Base-by-base conservation (phyloP, 371 early-diverging fungal genomes). In the Chytridium lagenaria region DNA sequence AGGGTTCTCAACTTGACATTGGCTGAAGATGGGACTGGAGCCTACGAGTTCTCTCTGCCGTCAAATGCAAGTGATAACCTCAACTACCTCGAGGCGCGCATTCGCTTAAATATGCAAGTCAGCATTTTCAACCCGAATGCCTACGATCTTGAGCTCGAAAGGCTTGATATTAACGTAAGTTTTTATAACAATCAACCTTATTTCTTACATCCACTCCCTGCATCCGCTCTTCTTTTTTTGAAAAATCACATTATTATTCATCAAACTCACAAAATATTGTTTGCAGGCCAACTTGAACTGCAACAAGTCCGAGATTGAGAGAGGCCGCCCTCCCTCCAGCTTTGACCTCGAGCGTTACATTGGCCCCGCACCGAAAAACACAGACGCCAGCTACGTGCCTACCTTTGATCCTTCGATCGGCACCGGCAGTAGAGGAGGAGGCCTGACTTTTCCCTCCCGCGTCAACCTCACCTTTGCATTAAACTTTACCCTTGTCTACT, bases 391-490 rank as follows among this genome's bases (percentile, higher is more conserved):
- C 49, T 66, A 44, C 66, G 44, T n/a, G 15, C 66, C 66, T 16
- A n/a, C 30, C 23, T 38, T 10, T 44, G 30, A 38, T 28, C 40
- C 66, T 16, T 40, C 2, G 5, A 66, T 66, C n/a, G 66, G 66
- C 28, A 10, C 30, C 2, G 66, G n/a, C 38, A 12, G 12, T 26
- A 5, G 49, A 5, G 49, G 28, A 5, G 66, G 36, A 19, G 50
- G 63, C 23, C 33, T 75, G 34, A 36, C 12, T 12, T 75, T 75
- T 38, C 76, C 76, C 0, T 37, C 76, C 23, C 70, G 66, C 33
- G 23, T 40, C 16, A 71, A 67, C 67, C 51, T 71, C 38, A 75
- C 69, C 50, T 75, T 71, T 39, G 67, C 71, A 36, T 71, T 75
- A 71, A 51, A 52, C 26, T 75, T 75, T 34, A 44, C 38, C 7